Evolutionary conservation across 2,329 filamentous ascomycete genomes (phyloP), one percentile per base, ranked within the genome.

Genomic region (Colletotrichum chlorophyti): DNA sequence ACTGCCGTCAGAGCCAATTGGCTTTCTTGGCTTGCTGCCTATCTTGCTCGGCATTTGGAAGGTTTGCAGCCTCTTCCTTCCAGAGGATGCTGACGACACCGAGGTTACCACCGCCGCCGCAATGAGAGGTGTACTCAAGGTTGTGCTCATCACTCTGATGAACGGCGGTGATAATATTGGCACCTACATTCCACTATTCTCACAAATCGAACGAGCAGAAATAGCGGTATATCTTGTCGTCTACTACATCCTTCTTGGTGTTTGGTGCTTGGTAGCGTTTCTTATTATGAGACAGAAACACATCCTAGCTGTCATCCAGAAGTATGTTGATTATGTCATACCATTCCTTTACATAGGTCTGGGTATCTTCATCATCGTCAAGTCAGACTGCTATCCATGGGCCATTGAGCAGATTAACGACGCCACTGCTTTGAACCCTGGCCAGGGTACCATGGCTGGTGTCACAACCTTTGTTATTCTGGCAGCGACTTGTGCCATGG

Each of bases 101-200:
- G 57, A 58, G 9, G 48, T 60, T 11, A 55, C n/a, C 27, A 17
- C 27, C 21, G 26, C 57, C 3, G 57, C 53, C 1, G 58, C 63
- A 3, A 37, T 66, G 19, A 67, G 54, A 35, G 62, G 52, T 35
- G 60, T 71, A 2, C 29, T 69, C 24, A 72, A 69, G 43, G 70
- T 73, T 15, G 63, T 67, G 10, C 47, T 50, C 27, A 66, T 73
- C 49, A 74, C 70, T 5, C 34, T 74, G 15, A 70, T 73, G 65
- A 72, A 72, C 49, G 70, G 70, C 19, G 70, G 68, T 12, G 71
- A 74, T 62, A 74, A 74, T 34, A 71, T 74, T 43, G 66, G 71
- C 32, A 72, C 68, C 1, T 74, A 73, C 51, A 66, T 74, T 7
- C 70, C 70, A 8, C 63, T 72, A 2, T 72, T 74, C 47, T 69